These are phyloP conservation scores for Celoporthe dispersa DNA, from an alignment of 2,329 filamentous ascomycete genomes.

Conservation along the genomic window DNA sequence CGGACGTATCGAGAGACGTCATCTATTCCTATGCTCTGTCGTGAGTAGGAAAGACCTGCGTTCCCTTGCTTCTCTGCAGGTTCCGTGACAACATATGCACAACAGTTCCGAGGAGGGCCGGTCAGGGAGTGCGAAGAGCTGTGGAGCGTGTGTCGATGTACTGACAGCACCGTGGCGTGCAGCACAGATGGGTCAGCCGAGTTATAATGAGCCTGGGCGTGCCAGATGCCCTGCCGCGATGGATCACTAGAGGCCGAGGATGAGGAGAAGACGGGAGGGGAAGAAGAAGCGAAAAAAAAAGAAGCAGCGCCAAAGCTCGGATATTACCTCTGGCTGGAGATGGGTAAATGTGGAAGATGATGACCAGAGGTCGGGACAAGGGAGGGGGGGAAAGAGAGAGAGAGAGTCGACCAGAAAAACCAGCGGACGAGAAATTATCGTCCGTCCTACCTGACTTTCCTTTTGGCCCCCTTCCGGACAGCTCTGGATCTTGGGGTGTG, in stretches of 20 bases:
- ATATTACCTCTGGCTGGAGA: slow-evolving; percentile 5
- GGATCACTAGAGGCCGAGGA: slow-evolving; percentile 11
- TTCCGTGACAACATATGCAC: not conserved
- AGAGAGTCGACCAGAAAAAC: slow-evolving; percentile 3
- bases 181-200: not conserved
- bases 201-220: slow-evolving; percentile 8
- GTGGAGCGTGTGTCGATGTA: not conserved
- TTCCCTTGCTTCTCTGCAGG: not conserved
- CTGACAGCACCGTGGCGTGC: not conserved
- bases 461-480: slow-evolving; percentile 13
- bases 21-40: not conserved
- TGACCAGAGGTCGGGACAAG: not conserved
- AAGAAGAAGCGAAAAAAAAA: no score
- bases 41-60: not conserved
- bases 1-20: not conserved
- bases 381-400: not conserved
- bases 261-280: no score
- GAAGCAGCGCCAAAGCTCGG: slow-evolving; percentile 3
- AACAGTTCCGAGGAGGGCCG: not conserved
- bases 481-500: slow-evolving; percentile 19
- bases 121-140: not conserved
- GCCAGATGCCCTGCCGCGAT: slow-evolving; percentile 5
- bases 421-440: slow-evolving; percentile 2
- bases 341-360: not conserved
- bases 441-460: slow-evolving; percentile 24